Percentiles rank a stretch among this genome's conserved stretches.
phyloP scores from a whole-genome alignment of 257 asterid genomes.

The Fraxinus cuspidata region DNA sequence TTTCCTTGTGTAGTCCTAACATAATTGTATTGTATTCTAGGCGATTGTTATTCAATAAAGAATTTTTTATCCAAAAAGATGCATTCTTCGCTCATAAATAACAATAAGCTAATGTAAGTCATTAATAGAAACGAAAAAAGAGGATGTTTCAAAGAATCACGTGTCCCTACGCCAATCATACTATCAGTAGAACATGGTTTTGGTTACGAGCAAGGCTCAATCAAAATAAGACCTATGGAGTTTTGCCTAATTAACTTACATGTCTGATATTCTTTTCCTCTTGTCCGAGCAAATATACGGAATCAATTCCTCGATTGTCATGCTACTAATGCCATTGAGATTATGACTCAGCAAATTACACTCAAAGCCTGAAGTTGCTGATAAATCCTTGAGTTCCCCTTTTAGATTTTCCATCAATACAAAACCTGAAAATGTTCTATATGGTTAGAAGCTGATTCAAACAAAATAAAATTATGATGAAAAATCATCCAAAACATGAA shows the following conservation, averaged over 20 bases:
- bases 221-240: not conserved
- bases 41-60: too few relatives aligned
- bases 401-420: conserved; percentile 49
- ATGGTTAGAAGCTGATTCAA: not conserved
- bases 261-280: conserved; percentile 47
- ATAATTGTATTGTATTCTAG: too few relatives aligned
- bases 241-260: conserved; percentile 43
- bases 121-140: not conserved
- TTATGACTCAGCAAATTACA: conserved; percentile 40
- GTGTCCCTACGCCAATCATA: not conserved
- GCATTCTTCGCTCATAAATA: not conserved
- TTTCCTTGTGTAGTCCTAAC: too few relatives aligned
- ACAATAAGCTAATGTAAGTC: not conserved
- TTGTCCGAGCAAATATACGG: conserved; percentile 43
- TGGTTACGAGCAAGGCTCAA: not conserved
- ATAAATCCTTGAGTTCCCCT: conserved; percentile 42
- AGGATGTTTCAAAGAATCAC: not conserved
- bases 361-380: conserved; percentile 29
- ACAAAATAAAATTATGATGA: not conserved
- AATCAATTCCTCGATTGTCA: conserved; percentile 49
- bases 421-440: conserved; percentile 34
- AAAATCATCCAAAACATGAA: not conserved
- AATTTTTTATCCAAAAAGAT: too few relatives aligned
- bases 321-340: conserved; percentile 31
- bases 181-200: not conserved